phyloP scores from a whole-genome alignment of 2,329 filamentous ascomycete genomes.

The Neurospora crassa region DNA sequence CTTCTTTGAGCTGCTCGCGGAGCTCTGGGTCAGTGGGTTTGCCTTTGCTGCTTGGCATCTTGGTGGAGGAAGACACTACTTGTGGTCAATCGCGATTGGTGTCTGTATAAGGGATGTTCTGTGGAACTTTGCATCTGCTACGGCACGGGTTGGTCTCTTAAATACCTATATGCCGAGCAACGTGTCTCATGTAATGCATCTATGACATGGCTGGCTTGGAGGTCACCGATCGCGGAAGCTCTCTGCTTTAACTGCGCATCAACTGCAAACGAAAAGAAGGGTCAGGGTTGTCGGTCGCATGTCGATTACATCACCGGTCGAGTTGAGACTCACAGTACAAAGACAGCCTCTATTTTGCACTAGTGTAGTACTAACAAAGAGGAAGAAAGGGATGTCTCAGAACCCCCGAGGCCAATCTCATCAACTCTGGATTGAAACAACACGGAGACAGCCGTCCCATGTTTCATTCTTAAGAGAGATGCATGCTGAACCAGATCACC shows the following conservation, averaged over 20 bases:
- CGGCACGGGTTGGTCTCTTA: not conserved
- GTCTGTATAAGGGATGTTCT: not conserved
- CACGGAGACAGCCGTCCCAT: not conserved
- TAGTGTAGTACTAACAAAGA: not conserved
- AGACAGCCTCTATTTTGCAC: not conserved
- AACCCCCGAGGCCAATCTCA: not conserved
- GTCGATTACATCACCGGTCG: not conserved
- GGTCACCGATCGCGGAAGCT: not conserved
- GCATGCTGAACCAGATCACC: not conserved
- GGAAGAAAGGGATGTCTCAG: not conserved
- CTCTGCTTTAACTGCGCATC: not conserved
- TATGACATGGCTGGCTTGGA: not conserved
- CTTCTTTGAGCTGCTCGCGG: conserved; percentile 29
- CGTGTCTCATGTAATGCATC: not conserved
- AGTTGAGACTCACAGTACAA: not conserved
- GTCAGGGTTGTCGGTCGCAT: not conserved
- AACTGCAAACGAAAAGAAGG: not conserved
- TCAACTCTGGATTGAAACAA: not conserved
- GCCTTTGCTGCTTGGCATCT: conserved; percentile 30
- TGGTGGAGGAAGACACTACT: conserved; percentile 2
- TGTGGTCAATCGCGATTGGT: not conserved
- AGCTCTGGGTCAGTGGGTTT: conserved; percentile 31
- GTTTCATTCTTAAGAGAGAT: not conserved
- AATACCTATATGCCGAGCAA: not conserved
- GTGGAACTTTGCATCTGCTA: not conserved